A percentile compares a stretch with the other conserved stretches of the same genome.
phyloP scores from a whole-genome alignment of 2,329 filamentous ascomycete species.

The Colletotrichum tanaceti region DNA sequence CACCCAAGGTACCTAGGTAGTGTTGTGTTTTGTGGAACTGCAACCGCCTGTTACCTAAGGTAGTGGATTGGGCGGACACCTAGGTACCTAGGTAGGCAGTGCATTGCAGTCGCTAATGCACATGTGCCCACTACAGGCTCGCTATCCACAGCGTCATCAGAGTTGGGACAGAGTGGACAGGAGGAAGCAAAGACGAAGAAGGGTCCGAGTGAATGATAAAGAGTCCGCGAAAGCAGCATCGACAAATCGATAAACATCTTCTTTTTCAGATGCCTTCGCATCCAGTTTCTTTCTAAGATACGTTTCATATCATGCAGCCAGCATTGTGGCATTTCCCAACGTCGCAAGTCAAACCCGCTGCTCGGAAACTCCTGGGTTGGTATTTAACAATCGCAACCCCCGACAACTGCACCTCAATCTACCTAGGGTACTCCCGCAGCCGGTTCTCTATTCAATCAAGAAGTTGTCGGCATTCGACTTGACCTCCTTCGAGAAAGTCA shows the following conservation, averaged over 20 bases:
- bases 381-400: slow-evolving; percentile 25
- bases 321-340: slow-evolving; percentile 26
- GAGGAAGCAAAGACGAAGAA: not conserved
- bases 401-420: slow-evolving; percentile 11
- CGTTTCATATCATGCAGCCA: slow-evolving; percentile 39
- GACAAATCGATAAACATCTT: slow-evolving; percentile 18
- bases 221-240: not conserved
- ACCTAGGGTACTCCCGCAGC: slow-evolving; percentile 6
- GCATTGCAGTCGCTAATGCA: not conserved
- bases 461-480: slow-evolving; percentile 82
- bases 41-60: too few relatives aligned
- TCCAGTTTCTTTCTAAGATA: slow-evolving; percentile 33
- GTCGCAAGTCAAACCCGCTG: slow-evolving; percentile 35
- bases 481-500: slow-evolving; percentile 85
- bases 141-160: not conserved
- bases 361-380: slow-evolving; percentile 38
- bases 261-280: slow-evolving; percentile 18
- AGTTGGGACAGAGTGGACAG: not conserved
- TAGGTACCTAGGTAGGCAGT: not conserved
- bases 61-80: too few relatives aligned
- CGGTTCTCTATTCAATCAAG: slow-evolving; percentile 72
- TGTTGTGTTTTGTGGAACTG: not conserved
- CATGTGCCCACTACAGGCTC: slow-evolving; percentile 1
- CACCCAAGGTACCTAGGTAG: too few relatives aligned
- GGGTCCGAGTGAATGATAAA: too few relatives aligned